Evolutionary conservation across 148 eudicot genomes (phyloP), one percentile per base, ranked within the genome.

Genomic region (Drosera capensis): DNA sequence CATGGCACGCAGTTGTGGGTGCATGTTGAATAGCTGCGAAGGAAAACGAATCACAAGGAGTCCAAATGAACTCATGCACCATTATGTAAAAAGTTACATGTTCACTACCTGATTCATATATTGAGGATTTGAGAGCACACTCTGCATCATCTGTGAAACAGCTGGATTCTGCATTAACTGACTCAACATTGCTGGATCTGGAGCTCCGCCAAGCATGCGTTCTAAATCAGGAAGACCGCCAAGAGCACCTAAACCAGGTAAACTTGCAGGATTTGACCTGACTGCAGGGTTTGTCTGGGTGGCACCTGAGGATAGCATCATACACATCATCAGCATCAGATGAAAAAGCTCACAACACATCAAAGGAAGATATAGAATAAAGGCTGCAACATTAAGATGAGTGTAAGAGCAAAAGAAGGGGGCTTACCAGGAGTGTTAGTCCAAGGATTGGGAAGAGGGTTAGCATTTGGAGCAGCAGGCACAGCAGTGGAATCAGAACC

Each of bases 381-480:
- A n/a, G n/a, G n/a, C n/a, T n/a, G n/a, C n/a, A n/a, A n/a, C n/a
- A n/a, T n/a, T n/a, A n/a, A n/a, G n/a, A n/a, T n/a, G n/a, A n/a
- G n/a, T n/a, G n/a, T n/a, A n/a, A n/a, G n/a, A 21, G n/a, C 7
- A 15, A 29, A 19, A 8, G 48, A 11, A 20, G 14, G n/a, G 26
- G 23, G 57, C 74, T 67, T 73, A 82, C 96, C 93, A 56, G 68
- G 71, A 71, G 67, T 46, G 51, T 51, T 64, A 56, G 67, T 59
- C 96, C 96, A 86, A 9, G 96, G 96, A 49, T 86, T 86, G 18
- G 96, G 96, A 47, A 86, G 88, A 29, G 96, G 96, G 51, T 82
- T 76, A 19, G 75, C 55, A 54, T 82, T 86, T 40, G 96, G 96
- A 40, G 65, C 63, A 55, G 70, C 54, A 51, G 64, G 24, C 38